A percentile compares a stretch with the other conserved stretches of the same genome.
Evolutionary conservation across 139 green algal genomes (phyloP).

Genomic region (Micractinium sp.): DNA sequence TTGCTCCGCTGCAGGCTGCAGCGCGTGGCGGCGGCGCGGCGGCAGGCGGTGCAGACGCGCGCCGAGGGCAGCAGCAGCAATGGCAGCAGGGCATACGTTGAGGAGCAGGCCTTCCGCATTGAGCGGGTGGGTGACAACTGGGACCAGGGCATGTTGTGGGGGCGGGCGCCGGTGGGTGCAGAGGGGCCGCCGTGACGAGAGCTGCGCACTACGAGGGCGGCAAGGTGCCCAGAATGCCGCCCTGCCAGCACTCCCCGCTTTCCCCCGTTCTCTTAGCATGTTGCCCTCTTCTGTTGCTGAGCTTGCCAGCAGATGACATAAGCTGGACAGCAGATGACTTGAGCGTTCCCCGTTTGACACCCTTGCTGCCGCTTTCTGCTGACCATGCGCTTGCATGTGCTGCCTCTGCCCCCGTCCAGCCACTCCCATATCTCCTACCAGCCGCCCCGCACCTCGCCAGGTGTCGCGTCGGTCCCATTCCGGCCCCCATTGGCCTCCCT

Average conservation of each 20-base stretch:
- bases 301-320: too few species aligned
- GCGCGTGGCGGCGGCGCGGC: background rate
- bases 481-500: slow-evolving; percentile 74
- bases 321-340: too few species aligned
- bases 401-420: background rate
- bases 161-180: too few species aligned
- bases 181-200: too few species aligned
- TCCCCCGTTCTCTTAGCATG: too few species aligned
- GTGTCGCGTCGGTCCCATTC: slow-evolving; percentile 87
- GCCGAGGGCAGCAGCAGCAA: slow-evolving; percentile 1
- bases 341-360: too few species aligned
- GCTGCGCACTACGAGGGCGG: too few species aligned
- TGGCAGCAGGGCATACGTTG: slow-evolving; percentile 2
- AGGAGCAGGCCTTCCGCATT: slow-evolving; percentile 42
- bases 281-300: too few species aligned
- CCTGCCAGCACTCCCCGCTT: too few species aligned
- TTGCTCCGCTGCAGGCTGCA: background rate
- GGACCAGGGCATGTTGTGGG: background rate
- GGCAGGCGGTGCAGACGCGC: background rate
- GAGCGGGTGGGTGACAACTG: slow-evolving; percentile 10
- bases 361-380: background rate
- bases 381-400: background rate
- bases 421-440: background rate
- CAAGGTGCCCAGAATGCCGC: too few species aligned
- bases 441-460: slow-evolving; percentile 31